Evolutionary conservation across 768 basidiomycete species (phyloP).

Genomic region (Xerocomellus intermedius): DNA sequence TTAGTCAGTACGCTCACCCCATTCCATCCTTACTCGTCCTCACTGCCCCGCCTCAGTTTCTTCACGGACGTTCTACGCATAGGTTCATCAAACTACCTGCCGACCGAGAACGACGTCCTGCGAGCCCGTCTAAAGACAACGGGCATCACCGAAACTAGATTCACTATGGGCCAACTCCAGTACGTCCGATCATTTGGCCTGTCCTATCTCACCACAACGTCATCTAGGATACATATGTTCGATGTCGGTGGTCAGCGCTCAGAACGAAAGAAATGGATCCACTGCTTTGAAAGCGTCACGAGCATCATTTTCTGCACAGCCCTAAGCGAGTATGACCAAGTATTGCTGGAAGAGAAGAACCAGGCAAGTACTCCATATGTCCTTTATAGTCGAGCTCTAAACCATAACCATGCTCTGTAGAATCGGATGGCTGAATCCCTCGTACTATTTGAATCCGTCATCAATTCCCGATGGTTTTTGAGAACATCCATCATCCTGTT

Average conservation of each 20-base stretch:
- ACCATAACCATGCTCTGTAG: conserved; percentile 34
- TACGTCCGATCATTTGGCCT: conserved; percentile 27
- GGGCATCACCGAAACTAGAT: conserved; percentile 87
- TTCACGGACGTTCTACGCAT: conserved; percentile 85
- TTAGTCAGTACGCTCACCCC: conserved; percentile 55
- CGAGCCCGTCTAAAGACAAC: conserved; percentile 87
- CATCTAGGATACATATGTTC: conserved; percentile 61
- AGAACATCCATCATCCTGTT: conserved; percentile 65
- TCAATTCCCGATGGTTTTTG: conserved; percentile 79
- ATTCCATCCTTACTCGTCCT: background rate
- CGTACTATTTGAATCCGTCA: conserved; percentile 71
- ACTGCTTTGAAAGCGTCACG: conserved; percentile 79
- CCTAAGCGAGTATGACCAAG: conserved; percentile 74
- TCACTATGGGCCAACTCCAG: conserved; percentile 66
- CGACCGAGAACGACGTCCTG: conserved; percentile 83
- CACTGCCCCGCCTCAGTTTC: conserved; percentile 51
- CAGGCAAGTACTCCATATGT: conserved; percentile 21
- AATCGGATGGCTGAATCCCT: conserved; percentile 78
- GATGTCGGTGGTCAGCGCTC: conserved; percentile 80
- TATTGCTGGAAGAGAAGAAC: conserved; percentile 55
- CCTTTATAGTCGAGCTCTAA: background rate
- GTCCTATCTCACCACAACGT: background rate
- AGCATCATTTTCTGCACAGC: conserved; percentile 77
- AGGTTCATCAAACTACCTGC: conserved; percentile 75
- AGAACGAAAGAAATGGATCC: conserved; percentile 82